Conservation (phyloP, 768 basidiomycete species). For the Pleurotus djamor region DNA sequence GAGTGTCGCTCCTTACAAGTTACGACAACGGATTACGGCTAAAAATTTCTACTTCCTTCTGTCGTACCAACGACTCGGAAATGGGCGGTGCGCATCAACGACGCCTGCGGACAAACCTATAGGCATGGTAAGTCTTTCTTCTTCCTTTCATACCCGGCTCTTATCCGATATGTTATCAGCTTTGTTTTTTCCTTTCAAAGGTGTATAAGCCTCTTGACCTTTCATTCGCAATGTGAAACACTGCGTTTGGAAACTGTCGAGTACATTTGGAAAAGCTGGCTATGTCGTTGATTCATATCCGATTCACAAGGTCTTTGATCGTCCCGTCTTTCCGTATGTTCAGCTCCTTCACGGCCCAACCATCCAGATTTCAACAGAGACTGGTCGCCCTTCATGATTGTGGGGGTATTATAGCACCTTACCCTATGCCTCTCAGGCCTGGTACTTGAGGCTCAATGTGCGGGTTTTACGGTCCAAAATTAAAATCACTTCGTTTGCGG, state of each 20-base stretch:
- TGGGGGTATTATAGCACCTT: neutral
- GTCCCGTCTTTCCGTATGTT: neutral
- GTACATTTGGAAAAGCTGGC: neutral
- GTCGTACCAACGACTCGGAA: neutral
- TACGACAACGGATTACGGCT: neutral
- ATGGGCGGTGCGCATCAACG: neutral
- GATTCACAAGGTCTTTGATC: neutral
- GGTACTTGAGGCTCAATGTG: too few species aligned
- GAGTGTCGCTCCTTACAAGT: neutral
- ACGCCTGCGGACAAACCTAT: neutral
- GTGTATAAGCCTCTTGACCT: neutral
- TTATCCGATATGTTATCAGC: conserved; percentile 2
- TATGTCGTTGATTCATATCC: neutral
- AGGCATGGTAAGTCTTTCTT: neutral
- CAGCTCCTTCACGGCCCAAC: neutral
- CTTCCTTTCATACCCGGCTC: neutral
- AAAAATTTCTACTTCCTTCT: neutral
- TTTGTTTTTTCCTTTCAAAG: neutral
- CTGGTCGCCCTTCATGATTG: neutral
- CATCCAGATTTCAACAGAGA: neutral
- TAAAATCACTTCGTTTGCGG: too few species aligned
- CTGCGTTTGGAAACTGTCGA: neutral
- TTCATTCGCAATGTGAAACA: neutral
- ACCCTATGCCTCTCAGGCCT: too few species aligned
- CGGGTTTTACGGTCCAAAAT: too few species aligned